Evolutionary conservation across 176 grass and related monocot species (phyloP).

Genomic region (Avena eriantha): DNA sequence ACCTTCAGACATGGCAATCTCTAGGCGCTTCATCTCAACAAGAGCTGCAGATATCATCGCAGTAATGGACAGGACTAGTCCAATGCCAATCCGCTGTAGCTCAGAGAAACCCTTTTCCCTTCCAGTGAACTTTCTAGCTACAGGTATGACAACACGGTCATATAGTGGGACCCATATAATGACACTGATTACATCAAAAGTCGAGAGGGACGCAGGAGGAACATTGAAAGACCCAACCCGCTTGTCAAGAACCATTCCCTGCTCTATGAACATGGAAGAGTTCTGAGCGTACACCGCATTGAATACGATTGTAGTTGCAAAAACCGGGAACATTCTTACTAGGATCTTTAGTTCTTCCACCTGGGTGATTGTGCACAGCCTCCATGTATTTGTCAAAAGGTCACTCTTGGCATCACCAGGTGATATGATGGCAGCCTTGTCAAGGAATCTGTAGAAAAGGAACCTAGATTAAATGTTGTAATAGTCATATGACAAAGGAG

Average conservation of each 20-base stretch:
- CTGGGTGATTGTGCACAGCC: slow-evolving; percentile 88
- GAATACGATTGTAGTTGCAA: slow-evolving; percentile 83
- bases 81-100: slow-evolving; percentile 79
- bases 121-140: slow-evolving; percentile 71
- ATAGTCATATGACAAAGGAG: background rate
- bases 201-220: slow-evolving; percentile 80
- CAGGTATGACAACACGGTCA: slow-evolving; percentile 66
- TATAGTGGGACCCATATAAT: slow-evolving; percentile 81
- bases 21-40: slow-evolving; percentile 74
- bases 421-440: slow-evolving; percentile 83
- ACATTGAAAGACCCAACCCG: slow-evolving; percentile 70
- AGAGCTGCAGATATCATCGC: slow-evolving; percentile 72
- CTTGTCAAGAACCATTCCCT: slow-evolving; percentile 92
- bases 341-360: slow-evolving; percentile 96
- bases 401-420: slow-evolving; percentile 52
- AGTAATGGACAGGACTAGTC: slow-evolving; percentile 72
- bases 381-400: slow-evolving; percentile 65
- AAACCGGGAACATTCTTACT: slow-evolving; percentile 83
- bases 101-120: slow-evolving; percentile 84
- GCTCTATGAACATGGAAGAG: slow-evolving; percentile 84
- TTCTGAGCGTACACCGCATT: slow-evolving; percentile 81
- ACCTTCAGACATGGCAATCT: slow-evolving; percentile 58
- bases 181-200: slow-evolving; percentile 78
- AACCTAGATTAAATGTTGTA: background rate
- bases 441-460: slow-evolving; percentile 64